Evolutionary conservation across 345 rosid genomes (phyloP).

Genomic region (Draba incana): DNA sequence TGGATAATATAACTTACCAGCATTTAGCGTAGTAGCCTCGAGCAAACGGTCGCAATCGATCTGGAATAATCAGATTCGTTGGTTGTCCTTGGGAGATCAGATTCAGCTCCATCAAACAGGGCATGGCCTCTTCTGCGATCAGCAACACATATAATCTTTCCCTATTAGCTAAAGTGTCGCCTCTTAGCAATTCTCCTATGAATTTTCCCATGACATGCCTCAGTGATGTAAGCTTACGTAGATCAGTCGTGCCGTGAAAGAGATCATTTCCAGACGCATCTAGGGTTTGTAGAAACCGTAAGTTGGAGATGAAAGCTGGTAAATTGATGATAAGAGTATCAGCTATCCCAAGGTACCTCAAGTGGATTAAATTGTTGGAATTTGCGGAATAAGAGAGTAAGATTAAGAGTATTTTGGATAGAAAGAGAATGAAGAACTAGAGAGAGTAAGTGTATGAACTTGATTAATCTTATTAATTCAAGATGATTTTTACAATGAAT

Average conservation of each 20-base stretch:
- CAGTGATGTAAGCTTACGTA: slow-evolving; percentile 11
- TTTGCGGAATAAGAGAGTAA: too few species aligned
- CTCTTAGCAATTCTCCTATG: background rate
- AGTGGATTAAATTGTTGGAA: too few species aligned
- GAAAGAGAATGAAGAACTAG: too few species aligned
- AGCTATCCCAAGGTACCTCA: slow-evolving; percentile 24
- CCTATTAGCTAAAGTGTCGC: background rate
- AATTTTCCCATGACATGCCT: slow-evolving; percentile 25
- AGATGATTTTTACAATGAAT: too few species aligned
- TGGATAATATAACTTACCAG: too few species aligned
- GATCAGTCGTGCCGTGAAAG: background rate
- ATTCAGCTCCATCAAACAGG: background rate
- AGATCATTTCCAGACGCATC: background rate
- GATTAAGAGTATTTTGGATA: too few species aligned
- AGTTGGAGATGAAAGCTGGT: background rate
- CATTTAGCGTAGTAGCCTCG: too few species aligned
- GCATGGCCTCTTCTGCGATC: slow-evolving; percentile 23
- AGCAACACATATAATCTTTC: background rate
- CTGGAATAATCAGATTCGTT: slow-evolving; percentile 24
- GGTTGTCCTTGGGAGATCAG: background rate
- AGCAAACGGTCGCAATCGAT: too few species aligned
- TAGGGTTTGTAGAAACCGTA: slow-evolving; percentile 24
- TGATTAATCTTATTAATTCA: too few species aligned
- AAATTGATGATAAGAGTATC: background rate
- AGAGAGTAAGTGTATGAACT: too few species aligned